Conservation (phyloP, 768 basidiomycete genomes). For the Boletus sensibilis region DNA sequence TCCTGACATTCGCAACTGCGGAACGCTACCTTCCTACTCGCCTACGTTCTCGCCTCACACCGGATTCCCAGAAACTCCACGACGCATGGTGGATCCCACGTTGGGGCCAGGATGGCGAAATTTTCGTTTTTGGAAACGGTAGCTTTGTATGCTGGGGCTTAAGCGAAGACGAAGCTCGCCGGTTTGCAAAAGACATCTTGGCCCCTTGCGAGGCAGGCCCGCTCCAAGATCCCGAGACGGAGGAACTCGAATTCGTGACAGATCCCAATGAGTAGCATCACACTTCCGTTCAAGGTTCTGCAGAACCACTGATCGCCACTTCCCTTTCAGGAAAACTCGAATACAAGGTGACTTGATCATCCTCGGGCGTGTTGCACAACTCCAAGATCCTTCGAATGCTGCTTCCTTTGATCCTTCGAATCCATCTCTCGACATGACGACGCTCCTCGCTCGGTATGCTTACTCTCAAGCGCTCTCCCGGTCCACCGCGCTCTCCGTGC, state of each 20-base stretch:
- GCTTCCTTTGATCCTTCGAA: constrained; percentile 46
- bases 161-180: constrained; percentile 67
- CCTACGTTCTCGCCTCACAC: constrained; percentile 56
- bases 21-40: constrained; percentile 75
- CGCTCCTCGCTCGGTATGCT: constrained; percentile 83
- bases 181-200: constrained; percentile 65
- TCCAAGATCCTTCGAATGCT: constrained; percentile 51
- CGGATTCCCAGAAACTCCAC: constrained; percentile 58
- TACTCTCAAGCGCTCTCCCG: constrained; percentile 90
- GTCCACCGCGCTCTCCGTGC: constrained; percentile 80
- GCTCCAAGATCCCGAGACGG: constrained; percentile 72
- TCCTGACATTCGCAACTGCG: constrained; percentile 81
- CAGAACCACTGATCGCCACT: constrained; percentile 2
- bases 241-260: constrained; percentile 89
- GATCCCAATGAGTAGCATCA: constrained; percentile 76
- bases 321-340: constrained; percentile 65
- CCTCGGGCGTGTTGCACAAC: constrained; percentile 65
- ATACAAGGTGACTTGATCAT: constrained; percentile 92
- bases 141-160: constrained; percentile 91
- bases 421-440: constrained; percentile 62
- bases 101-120: constrained; percentile 73
- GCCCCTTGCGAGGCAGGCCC: constrained; percentile 59
- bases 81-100: constrained; percentile 80
- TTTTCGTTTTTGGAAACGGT: constrained; percentile 87
- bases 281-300: not conserved